These are phyloP conservation scores for Cyberlindnera euphorbiiphila DNA, from an alignment of 805 yeast species.

Conservation along the genomic window DNA sequence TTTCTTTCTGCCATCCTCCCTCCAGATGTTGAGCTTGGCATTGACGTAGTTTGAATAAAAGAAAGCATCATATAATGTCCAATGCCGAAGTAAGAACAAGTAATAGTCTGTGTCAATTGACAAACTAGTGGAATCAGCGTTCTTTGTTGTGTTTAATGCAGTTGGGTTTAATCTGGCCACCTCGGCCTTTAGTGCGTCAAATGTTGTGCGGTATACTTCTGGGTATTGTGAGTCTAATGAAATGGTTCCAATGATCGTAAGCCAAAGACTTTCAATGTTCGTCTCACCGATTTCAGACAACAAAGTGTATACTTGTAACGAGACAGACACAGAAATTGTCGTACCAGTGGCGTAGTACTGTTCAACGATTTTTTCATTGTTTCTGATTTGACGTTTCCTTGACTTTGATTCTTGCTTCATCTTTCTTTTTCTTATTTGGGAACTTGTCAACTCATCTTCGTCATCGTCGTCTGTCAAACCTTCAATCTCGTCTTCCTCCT, in stretches of 20 bases:
- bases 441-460: constrained; percentile 27
- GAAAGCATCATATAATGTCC: constrained; percentile 90
- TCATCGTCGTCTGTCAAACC: constrained; percentile 27
- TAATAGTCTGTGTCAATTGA: constrained; percentile 80
- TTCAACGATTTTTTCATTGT: constrained; percentile 57
- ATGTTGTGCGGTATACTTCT: constrained; percentile 64
- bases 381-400: constrained; percentile 39
- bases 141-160: constrained; percentile 28
- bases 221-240: constrained; percentile 74
- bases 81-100: constrained; percentile 81
- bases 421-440: constrained; percentile 27
- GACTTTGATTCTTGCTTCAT: constrained; percentile 32
- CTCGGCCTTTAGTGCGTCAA: constrained; percentile 78
- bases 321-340: constrained; percentile 64
- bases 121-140: constrained; percentile 45
- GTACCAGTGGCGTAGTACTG: constrained; percentile 84
- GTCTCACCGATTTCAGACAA: constrained; percentile 83
- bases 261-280: constrained; percentile 66
- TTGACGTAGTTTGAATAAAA: constrained; percentile 88
- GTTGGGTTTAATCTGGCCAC: constrained; percentile 61
- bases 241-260: constrained; percentile 82
- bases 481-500: constrained; percentile 23
- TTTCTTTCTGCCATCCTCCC: constrained; percentile 83
- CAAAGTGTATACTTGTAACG: constrained; percentile 77
- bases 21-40: constrained; percentile 83